Evolutionary conservation across 164 flowering plant genomes (phyloP), one percentile per base, ranked within the genome.

Genomic region (Piper betle): DNA sequence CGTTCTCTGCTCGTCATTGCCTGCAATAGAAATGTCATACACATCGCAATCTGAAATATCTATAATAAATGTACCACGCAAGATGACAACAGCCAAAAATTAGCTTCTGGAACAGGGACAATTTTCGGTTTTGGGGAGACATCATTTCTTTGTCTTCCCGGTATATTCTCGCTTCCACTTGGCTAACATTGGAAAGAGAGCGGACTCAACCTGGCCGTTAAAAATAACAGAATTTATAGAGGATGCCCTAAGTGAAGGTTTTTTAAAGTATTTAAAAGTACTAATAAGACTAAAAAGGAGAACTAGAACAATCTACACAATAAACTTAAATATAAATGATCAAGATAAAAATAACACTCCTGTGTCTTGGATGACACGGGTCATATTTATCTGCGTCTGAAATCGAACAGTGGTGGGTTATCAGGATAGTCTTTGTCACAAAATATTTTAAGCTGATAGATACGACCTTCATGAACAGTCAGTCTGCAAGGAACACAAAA

Each of bases 141-240:
- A 61, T 69, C 94, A 86, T 86, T 62, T 89, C 93, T 73, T 89
- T 75, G 66, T 86, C 86, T 73, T 86, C 93, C 89, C 84, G 19
- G 91, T 86, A 65, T 63, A 70, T 62, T 85, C 89, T 62, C 91
- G 69, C 64, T 77, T 79, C 94, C 91, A 89, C 64, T 81, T 72
- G 48, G 86, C 72, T 57, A 89, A 88, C 85, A 86, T 81, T 37
- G 86, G 84, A 63, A 89, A 85, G 6, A 75, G 71, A 57, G 73
- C 77, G 17, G 93, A 89, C 62, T 86, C 93, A 61, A 89, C 96
- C 94, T 89, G 80, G 37, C 55, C 1, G 50, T 46, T 46, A 46
- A 46, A 46, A 46, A 9, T 15, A 46, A 15, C 50, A 46, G 50
- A 46, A 46, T 46, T 46, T 46, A 9, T 46, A 46, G 15, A 46